Evolutionary conservation across 305 asterid species (phyloP).

Genomic region (Fraxinus sp.): DNA sequence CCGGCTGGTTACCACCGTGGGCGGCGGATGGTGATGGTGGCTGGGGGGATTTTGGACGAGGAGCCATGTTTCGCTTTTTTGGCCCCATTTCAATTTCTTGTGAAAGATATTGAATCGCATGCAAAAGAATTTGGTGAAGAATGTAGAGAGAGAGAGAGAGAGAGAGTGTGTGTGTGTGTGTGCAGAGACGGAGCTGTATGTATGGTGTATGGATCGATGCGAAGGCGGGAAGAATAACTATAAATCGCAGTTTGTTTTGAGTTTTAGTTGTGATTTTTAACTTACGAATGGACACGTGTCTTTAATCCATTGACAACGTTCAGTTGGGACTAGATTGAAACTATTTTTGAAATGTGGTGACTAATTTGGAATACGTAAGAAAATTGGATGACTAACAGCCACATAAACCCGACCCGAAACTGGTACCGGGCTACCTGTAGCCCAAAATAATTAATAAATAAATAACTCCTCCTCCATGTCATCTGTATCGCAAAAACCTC

Average conservation of each 20-base stretch:
- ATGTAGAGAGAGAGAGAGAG: background rate
- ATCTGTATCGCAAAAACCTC: background rate
- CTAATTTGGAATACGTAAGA: background rate
- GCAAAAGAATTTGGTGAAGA: constrained; percentile 27
- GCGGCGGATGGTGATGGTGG: background rate
- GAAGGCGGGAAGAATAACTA: background rate
- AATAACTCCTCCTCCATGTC: background rate
- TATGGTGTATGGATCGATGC: background rate
- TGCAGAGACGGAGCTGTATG: background rate
- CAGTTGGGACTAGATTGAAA: background rate
- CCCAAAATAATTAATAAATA: background rate
- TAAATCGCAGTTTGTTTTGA: background rate
- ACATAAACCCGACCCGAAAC: background rate
- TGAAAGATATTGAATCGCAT: constrained; percentile 39
- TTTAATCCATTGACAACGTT: background rate
- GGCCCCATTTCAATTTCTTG: constrained; percentile 64
- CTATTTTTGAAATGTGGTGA: background rate
- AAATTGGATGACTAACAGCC: background rate
- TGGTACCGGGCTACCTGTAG: background rate
- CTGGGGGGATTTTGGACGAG: constrained; percentile 61
- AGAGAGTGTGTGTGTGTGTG: background rate
- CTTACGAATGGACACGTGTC: background rate
- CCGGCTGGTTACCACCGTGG: constrained; percentile 31
- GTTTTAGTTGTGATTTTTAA: background rate
- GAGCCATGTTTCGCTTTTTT: constrained; percentile 67